phyloP scores from a whole-genome alignment of 2,329 filamentous ascomycete genomes.

The Fusarium sp. region DNA sequence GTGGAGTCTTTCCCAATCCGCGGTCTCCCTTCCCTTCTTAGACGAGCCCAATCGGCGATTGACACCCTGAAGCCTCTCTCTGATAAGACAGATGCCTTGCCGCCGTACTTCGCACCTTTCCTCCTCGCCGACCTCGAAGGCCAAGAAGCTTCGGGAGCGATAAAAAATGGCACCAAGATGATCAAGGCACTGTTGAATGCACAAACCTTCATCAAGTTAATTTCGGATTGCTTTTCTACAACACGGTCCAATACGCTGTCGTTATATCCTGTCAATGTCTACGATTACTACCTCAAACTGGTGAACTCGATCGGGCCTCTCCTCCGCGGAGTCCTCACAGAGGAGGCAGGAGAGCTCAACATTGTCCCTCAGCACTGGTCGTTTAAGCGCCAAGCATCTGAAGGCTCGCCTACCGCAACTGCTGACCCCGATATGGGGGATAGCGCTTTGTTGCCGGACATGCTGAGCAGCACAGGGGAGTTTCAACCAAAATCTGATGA shows the following conservation, averaged over 20 bases:
- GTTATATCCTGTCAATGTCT: slow-evolving; percentile 83
- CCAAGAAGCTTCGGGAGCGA: slow-evolving; percentile 52
- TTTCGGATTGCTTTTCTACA: slow-evolving; percentile 79
- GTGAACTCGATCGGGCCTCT: slow-evolving; percentile 81
- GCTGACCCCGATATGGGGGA: slow-evolving; percentile 48
- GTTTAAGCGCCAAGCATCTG: slow-evolving; percentile 50
- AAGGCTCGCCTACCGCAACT: slow-evolving; percentile 33
- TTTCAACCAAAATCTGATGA: slow-evolving; percentile 45
- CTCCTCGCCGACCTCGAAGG: slow-evolving; percentile 62
- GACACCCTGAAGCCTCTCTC: slow-evolving; percentile 76
- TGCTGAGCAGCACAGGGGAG: slow-evolving; percentile 46
- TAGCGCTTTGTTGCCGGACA: slow-evolving; percentile 49
- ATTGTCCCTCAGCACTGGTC: slow-evolving; percentile 78
- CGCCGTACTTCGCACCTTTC: slow-evolving; percentile 78
- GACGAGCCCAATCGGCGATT: slow-evolving; percentile 77
- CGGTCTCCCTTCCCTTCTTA: slow-evolving; percentile 83
- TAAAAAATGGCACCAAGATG: slow-evolving; percentile 76
- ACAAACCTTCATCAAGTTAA: slow-evolving; percentile 79
- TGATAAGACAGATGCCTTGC: slow-evolving; percentile 58
- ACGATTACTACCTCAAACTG: slow-evolving; percentile 83
- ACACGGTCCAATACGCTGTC: slow-evolving; percentile 72
- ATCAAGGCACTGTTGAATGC: slow-evolving; percentile 82
- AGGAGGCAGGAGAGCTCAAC: slow-evolving; percentile 81
- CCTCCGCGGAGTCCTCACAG: slow-evolving; percentile 83
- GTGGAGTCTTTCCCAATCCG: slow-evolving; percentile 85